These are phyloP conservation scores for Epithemia pelagica DNA, from an alignment of 108 stramenopile genomes.

Conservation along the genomic window DNA sequence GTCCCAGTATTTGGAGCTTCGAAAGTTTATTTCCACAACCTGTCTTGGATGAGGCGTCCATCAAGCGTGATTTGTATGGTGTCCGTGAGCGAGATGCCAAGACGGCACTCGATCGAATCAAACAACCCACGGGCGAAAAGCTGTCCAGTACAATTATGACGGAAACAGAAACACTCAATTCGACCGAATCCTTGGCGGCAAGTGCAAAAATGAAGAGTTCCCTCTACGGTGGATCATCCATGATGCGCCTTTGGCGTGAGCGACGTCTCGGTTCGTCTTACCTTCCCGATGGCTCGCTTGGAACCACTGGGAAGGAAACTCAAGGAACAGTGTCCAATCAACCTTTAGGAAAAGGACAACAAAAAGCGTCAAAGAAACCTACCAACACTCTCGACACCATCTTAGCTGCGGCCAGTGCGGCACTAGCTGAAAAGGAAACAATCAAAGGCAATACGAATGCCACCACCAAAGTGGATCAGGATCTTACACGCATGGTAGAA, in stretches of 20 bases:
- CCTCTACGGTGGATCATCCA: slow-evolving; percentile 19
- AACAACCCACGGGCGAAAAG: neutral
- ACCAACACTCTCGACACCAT: neutral
- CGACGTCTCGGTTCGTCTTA: slow-evolving; percentile 9
- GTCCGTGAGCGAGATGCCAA: slow-evolving; percentile 26
- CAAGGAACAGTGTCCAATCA: neutral
- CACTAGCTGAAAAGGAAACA: neutral
- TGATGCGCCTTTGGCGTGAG: slow-evolving; percentile 24
- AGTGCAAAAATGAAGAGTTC: slow-evolving; percentile 13
- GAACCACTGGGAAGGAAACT: neutral
- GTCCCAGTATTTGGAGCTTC: slow-evolving; percentile 71
- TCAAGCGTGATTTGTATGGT: slow-evolving; percentile 64
- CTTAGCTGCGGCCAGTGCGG: neutral
- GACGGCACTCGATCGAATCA: slow-evolving; percentile 2
- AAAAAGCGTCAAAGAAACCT: neutral
- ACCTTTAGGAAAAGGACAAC: neutral
- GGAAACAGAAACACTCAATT: neutral
- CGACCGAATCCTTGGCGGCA: neutral
- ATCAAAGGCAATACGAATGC: neutral
- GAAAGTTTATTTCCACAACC: slow-evolving; percentile 73
- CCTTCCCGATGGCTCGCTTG: neutral
- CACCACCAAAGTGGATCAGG: slow-evolving; percentile 34
- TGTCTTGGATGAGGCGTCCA: slow-evolving; percentile 59
- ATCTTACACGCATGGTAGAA: slow-evolving; percentile 71
- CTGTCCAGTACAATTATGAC: neutral